Base-by-base conservation (phyloP, 805 yeast genomes). In the Komagataella ulmi region DNA sequence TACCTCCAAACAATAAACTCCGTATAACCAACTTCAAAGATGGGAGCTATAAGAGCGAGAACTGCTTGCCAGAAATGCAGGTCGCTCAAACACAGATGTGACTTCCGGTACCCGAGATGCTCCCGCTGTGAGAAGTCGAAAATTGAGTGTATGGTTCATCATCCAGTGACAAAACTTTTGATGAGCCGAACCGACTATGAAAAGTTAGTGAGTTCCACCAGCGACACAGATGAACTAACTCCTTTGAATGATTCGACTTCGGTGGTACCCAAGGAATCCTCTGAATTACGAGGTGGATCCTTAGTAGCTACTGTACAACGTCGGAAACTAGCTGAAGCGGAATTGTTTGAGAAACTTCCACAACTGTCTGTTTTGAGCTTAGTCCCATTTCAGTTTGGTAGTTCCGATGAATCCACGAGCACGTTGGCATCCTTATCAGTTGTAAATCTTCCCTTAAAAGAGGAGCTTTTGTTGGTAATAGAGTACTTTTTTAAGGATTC, bases 11-110 rank as follows among this genome's bases (percentile, higher is more conserved):
- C 40, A n/a, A 12, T n/a, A 17, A 24, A 46, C 30, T 12, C 30
- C 17, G 24, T 45, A 45, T 45, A 36, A 24, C 17, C 3, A 46
- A 21, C 24, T 36, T 18, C 51, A 24, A 43, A 17, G 3, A 54
- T 57, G 54, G 52, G 55, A 7, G 51, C 53, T 7, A 49, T 48
- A 7, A 54, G 61, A 23, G 56, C 50, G 3, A 54, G 50, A 36
- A 52, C 52, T 8, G 63, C 62, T 12, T 59, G 62, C 49, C 58
- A 57, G 46, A 58, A 57, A 40, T 59, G 63, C 52, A 54, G 62
- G n/a, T 53, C 61, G 12, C 46, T 58, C 30, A 58, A 59, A 50
- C 61, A 59, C 47, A 57, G 49, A 40, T 59, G 62, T 48, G 63
- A 59, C 50, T 58, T 57, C 50, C 50, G 52, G 36, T 58, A 52